A percentile compares a stretch with the other conserved stretches of the same genome.
phyloP scores from a whole-genome alignment of 2,329 filamentous ascomycete genomes.

The Tothia fuscella region DNA sequence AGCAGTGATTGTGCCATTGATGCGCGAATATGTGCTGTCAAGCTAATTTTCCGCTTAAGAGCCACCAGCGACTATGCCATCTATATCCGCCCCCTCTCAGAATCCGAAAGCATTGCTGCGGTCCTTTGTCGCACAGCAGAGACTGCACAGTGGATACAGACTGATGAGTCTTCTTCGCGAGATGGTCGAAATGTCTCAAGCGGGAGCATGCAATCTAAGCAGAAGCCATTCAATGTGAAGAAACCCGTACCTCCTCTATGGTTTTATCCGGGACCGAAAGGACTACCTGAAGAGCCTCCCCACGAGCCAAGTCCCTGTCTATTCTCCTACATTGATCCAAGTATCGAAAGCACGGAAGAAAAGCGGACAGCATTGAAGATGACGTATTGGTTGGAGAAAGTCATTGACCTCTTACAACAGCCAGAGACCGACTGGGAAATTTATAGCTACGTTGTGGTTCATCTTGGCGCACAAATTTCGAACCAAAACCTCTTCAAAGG shows the following conservation, averaged over 20 bases:
- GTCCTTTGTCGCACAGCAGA: slow-evolving; percentile 54
- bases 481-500: slow-evolving; percentile 78
- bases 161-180: slow-evolving; percentile 24
- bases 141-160: slow-evolving; percentile 33
- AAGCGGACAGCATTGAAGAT: slow-evolving; percentile 34
- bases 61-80: slow-evolving; percentile 72
- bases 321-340: slow-evolving; percentile 34
- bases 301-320: slow-evolving; percentile 37
- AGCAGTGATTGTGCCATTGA: slow-evolving; percentile 22
- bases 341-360: slow-evolving; percentile 20
- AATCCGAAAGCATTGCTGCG: slow-evolving; percentile 61
- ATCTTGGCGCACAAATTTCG: slow-evolving; percentile 75
- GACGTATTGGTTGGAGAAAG: slow-evolving; percentile 61
- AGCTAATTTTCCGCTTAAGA: slow-evolving; percentile 60
- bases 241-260: slow-evolving; percentile 31
- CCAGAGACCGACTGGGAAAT: slow-evolving; percentile 77
- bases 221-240: slow-evolving; percentile 3
- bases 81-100: slow-evolving; percentile 56
- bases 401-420: slow-evolving; percentile 57
- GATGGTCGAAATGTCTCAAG: slow-evolving; percentile 1
- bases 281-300: slow-evolving; percentile 42
- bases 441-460: slow-evolving; percentile 79
- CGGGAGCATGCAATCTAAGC: slow-evolving; percentile 1
- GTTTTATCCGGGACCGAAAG: slow-evolving; percentile 43
- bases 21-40: slow-evolving; percentile 26